phyloP scores from a whole-genome alignment of 2,329 filamentous ascomycete species.

The Zalaria sp. region DNA sequence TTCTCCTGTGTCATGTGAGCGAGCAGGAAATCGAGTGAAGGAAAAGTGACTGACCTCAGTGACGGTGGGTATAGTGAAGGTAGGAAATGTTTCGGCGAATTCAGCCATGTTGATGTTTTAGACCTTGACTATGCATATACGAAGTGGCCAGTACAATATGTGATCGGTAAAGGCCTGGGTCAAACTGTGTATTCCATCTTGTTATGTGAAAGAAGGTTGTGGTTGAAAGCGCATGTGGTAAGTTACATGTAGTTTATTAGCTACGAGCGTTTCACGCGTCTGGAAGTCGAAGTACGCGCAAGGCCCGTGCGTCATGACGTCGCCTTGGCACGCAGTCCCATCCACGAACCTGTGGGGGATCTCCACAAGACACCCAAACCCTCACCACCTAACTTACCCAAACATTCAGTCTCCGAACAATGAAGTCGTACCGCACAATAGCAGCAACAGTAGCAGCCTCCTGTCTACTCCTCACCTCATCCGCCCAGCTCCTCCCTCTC shows the following conservation, averaged over 20 bases:
- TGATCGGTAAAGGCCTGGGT: too few relatives aligned
- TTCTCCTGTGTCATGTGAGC: slow-evolving; percentile 18
- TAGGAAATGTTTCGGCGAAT: too few relatives aligned
- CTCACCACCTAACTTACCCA: background rate
- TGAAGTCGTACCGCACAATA: background rate
- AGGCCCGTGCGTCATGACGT: background rate
- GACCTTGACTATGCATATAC: too few relatives aligned
- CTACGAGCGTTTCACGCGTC: too few relatives aligned
- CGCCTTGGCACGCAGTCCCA: background rate
- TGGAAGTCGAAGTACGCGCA: background rate
- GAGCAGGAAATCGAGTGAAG: background rate
- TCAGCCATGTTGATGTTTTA: too few relatives aligned
- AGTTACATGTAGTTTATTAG: too few relatives aligned
- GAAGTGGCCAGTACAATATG: too few relatives aligned
- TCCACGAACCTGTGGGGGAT: background rate
- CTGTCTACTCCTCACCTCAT: slow-evolving; percentile 1
- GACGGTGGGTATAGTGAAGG: slow-evolving; percentile 1
- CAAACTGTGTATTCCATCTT: too few relatives aligned
- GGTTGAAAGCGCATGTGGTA: too few relatives aligned
- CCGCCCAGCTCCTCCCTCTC: slow-evolving; percentile 2
- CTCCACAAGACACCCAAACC: background rate
- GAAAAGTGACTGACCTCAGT: slow-evolving; percentile 1
- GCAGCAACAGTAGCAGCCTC: slow-evolving; percentile 1
- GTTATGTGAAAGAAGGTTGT: too few relatives aligned
- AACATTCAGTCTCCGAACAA: background rate